phyloP scores from a whole-genome alignment of 2,329 filamentous ascomycete species.

The Trichoderma atroviride region DNA sequence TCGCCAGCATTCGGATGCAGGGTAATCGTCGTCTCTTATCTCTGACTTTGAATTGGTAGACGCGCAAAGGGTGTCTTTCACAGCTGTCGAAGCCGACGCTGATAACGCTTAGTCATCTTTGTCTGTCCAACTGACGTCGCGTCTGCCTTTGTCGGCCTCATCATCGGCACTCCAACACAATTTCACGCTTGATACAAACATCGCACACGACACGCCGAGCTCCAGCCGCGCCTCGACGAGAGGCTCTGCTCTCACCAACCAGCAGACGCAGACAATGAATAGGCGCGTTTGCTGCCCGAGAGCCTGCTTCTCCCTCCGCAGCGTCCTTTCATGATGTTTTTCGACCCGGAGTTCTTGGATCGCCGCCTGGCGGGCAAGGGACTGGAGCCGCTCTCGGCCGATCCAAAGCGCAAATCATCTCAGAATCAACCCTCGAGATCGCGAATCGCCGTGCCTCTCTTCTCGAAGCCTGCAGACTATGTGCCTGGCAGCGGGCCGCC shows the following conservation, averaged over 20 bases:
- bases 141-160: neutral
- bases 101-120: neutral
- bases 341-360: constrained; percentile 21
- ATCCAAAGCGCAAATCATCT: neutral
- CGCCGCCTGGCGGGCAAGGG: constrained; percentile 3
- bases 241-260: neutral
- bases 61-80: neutral
- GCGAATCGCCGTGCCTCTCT: constrained; percentile 20
- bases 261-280: constrained; percentile 13
- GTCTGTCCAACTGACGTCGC: neutral
- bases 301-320: neutral
- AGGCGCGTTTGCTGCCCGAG: constrained; percentile 8
- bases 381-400: neutral
- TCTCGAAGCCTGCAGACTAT: constrained; percentile 40
- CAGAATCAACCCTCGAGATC: neutral
- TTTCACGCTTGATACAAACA: neutral
- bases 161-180: neutral
- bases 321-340: constrained; percentile 11
- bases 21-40: neutral
- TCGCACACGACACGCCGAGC: neutral
- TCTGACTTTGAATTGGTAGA: neutral
- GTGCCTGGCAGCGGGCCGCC: constrained; percentile 52
- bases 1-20: neutral
- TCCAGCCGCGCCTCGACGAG: neutral
- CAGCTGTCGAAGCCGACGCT: neutral